A percentile compares a stretch with the other conserved stretches of the same genome.
Evolutionary conservation across 2,329 filamentous ascomycete genomes (phyloP).

Genomic region (Hypomyces rosellus): DNA sequence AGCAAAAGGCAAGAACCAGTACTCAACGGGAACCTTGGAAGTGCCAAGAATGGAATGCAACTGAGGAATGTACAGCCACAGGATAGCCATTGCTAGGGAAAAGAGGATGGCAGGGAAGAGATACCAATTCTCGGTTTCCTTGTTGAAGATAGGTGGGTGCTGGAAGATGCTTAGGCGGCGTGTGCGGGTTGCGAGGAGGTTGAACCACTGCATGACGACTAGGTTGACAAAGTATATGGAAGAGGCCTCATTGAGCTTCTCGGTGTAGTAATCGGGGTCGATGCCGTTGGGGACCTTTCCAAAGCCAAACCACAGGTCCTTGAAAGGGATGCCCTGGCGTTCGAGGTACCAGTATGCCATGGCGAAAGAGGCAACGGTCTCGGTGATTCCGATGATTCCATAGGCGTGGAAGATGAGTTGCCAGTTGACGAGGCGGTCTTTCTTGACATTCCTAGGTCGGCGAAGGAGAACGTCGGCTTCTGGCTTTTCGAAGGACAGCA

Average conservation of each 20-base stretch:
- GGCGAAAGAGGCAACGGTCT: slow-evolving; percentile 54
- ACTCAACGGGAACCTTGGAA: slow-evolving; percentile 57
- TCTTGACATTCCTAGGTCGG: slow-evolving; percentile 60
- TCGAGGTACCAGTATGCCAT: slow-evolving; percentile 63
- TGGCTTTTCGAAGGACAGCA: slow-evolving; percentile 68
- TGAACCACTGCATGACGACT: slow-evolving; percentile 79
- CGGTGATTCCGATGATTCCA: slow-evolving; percentile 59
- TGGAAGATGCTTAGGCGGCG: slow-evolving; percentile 62
- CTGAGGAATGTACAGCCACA: slow-evolving; percentile 62
- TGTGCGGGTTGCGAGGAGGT: slow-evolving; percentile 63
- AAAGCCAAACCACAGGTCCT: slow-evolving; percentile 61
- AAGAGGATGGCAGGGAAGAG: slow-evolving; percentile 67
- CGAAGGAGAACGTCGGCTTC: slow-evolving; percentile 69
- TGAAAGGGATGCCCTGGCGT: slow-evolving; percentile 58
- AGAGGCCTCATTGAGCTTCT: slow-evolving; percentile 56
- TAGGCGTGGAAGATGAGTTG: slow-evolving; percentile 68
- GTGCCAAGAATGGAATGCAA: slow-evolving; percentile 58
- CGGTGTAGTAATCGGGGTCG: slow-evolving; percentile 47
- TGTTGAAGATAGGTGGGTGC: slow-evolving; percentile 62
- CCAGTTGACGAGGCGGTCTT: slow-evolving; percentile 67
- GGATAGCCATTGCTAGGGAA: slow-evolving; percentile 60
- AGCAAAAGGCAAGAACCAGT: slow-evolving; percentile 70
- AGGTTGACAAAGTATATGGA: slow-evolving; percentile 76
- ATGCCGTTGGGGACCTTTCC: slow-evolving; percentile 45
- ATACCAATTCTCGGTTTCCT: slow-evolving; percentile 57